Conservation (phyloP, 192 early-diverging fungal species). For the Coemansia sp. region DNA sequence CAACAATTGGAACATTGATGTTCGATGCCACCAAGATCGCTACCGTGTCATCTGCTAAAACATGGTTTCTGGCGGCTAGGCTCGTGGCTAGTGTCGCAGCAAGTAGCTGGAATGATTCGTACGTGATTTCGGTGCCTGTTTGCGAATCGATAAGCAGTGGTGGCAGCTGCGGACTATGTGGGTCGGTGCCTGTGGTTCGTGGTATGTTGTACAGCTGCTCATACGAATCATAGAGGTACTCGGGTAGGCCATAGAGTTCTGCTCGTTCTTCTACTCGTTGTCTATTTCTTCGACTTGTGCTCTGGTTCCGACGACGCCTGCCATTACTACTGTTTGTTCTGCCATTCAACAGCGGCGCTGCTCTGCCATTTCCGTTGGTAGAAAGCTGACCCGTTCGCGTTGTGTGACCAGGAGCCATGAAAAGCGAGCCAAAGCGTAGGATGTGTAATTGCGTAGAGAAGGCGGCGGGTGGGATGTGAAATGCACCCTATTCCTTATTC, state of each 20-base stretch:
- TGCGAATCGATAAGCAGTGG: slow-evolving; percentile 29
- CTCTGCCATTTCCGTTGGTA: slow-evolving; percentile 10
- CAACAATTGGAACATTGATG: slow-evolving; percentile 30
- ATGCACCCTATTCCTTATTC: background rate
- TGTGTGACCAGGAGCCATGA: slow-evolving; percentile 27
- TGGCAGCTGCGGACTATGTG: slow-evolving; percentile 7
- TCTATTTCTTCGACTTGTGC: slow-evolving; percentile 1
- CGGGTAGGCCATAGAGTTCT: slow-evolving; percentile 22
- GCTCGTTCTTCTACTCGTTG: background rate
- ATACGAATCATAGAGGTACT: slow-evolving; percentile 28
- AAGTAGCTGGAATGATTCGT: slow-evolving; percentile 1
- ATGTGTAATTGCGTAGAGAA: background rate
- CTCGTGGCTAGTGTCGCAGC: slow-evolving; percentile 17
- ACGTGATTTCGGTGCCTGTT: slow-evolving; percentile 19
- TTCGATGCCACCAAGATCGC: slow-evolving; percentile 24
- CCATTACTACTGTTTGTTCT: background rate
- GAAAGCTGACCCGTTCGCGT: slow-evolving; percentile 2
- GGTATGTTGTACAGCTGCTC: slow-evolving; percentile 11
- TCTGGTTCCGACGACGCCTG: slow-evolving; percentile 4
- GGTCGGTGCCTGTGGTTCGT: background rate
- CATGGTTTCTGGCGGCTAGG: slow-evolving; percentile 7
- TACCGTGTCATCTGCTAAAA: slow-evolving; percentile 12
- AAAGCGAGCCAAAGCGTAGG: background rate
- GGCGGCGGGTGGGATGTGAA: background rate
- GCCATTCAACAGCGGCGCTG: slow-evolving; percentile 7